Percentiles rank a stretch among this genome's conserved stretches.
Evolutionary conservation across 2,329 filamentous ascomycete genomes (phyloP).

Genomic region (Colletotrichum orbiculare): DNA sequence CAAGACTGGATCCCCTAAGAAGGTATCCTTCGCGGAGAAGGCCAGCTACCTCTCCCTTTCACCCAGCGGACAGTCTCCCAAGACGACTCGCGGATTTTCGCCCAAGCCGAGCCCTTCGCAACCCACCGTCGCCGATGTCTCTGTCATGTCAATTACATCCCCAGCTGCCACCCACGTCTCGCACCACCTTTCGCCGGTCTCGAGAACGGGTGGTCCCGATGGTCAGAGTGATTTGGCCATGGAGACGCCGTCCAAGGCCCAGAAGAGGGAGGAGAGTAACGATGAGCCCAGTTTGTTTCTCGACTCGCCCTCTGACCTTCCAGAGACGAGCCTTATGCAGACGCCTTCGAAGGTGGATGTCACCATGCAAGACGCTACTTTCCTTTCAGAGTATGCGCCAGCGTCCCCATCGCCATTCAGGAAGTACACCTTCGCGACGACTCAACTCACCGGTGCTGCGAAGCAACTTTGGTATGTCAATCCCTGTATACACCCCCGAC

Average conservation of each 20-base stretch:
- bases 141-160: constrained; percentile 19
- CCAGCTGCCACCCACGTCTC: constrained; percentile 1
- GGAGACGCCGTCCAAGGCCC: constrained; percentile 5
- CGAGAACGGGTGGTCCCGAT: background rate
- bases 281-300: background rate
- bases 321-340: background rate
- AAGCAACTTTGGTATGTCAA: constrained; percentile 4
- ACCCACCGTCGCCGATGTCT: constrained; percentile 17
- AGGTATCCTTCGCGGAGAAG: constrained; percentile 30
- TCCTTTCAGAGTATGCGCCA: constrained; percentile 22
- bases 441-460: constrained; percentile 8
- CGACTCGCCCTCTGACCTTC: constrained; percentile 9
- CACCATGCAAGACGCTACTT: constrained; percentile 28
- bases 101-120: constrained; percentile 26
- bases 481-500: background rate
- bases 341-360: constrained; percentile 23
- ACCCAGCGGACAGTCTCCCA: constrained; percentile 6
- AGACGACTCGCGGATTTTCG: background rate
- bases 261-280: background rate
- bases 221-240: too few species aligned
- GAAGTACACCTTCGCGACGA: background rate
- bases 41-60: constrained; percentile 17
- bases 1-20: constrained; percentile 12
- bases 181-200: constrained; percentile 8
- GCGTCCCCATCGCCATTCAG: constrained; percentile 2